Evolutionary conservation across 306 rosid species (phyloP).

Genomic region (Psophocarpus tetragonolobus): DNA sequence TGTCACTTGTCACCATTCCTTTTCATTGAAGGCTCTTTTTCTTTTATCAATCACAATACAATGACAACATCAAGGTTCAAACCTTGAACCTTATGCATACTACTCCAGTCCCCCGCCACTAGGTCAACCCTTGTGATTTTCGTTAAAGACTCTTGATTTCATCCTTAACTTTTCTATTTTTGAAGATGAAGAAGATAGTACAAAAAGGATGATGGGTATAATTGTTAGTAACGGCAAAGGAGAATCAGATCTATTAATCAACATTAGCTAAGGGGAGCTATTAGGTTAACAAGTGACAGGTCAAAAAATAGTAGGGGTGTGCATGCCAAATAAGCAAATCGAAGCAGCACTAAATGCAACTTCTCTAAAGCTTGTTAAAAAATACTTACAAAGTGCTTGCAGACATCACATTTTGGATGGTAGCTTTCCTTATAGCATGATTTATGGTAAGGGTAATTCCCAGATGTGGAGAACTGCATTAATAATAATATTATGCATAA

Average conservation of each 20-base stretch:
- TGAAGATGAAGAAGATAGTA: not conserved
- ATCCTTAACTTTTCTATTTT: not conserved
- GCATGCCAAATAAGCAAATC: not conserved
- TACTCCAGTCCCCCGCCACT: too few relatives aligned
- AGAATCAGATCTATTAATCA: not conserved
- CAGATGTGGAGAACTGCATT: constrained; percentile 85
- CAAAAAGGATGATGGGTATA: not conserved
- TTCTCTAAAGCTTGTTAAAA: not conserved
- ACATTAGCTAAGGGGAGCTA: not conserved
- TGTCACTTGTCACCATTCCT: not conserved
- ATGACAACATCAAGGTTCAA: too few relatives aligned
- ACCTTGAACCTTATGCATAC: too few relatives aligned
- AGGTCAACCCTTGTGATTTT: too few relatives aligned
- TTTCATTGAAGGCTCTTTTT: not conserved
- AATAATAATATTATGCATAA: not conserved
- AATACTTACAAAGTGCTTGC: constrained; percentile 91
- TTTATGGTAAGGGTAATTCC: constrained; percentile 86
- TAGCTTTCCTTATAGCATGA: constrained; percentile 93
- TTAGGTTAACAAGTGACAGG: not conserved
- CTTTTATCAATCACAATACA: too few relatives aligned
- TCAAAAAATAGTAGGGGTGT: not conserved
- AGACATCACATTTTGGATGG: constrained; percentile 99
- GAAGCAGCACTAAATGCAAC: not conserved
- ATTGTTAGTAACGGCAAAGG: not conserved
- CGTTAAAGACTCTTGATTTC: not conserved